phyloP scores from a whole-genome alignment of 208 protist genomes.

The Balamuthia mandrillaris region DNA sequence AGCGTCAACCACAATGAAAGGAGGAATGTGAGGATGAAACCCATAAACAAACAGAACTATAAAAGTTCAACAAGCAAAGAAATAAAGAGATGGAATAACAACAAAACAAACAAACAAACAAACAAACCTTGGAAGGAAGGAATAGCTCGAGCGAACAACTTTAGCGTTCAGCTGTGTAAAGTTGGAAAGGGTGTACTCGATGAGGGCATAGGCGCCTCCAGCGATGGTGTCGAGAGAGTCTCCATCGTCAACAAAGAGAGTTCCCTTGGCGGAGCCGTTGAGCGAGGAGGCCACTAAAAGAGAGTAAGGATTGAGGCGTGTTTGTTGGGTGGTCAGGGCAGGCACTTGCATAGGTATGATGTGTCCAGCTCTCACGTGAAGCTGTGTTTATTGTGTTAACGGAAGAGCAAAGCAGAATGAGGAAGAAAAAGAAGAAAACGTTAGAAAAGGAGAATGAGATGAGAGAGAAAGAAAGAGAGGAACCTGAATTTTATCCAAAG shows the following conservation, averaged over 20 bases:
- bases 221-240: neutral
- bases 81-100: neutral
- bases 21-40: neutral
- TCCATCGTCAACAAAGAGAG: neutral
- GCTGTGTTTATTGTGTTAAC: neutral
- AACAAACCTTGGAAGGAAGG: neutral
- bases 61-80: neutral
- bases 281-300: neutral
- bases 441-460: neutral
- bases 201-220: neutral
- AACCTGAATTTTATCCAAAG: constrained; percentile 37
- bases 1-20: neutral
- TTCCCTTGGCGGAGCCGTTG: neutral
- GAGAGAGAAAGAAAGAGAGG: neutral
- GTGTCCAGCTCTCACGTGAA: neutral
- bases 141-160: neutral
- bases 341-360: constrained; percentile 6
- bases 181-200: no score
- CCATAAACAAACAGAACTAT: neutral
- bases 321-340: constrained; percentile 18
- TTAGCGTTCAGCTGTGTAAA: no score
- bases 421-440: neutral
- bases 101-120: neutral
- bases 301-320: constrained; percentile 12
- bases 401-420: neutral